A percentile compares a stretch with the other conserved stretches of the same genome.
phyloP scores from a whole-genome alignment of 768 basidiomycete genomes.

The Hortiboletus flavorubellus region DNA sequence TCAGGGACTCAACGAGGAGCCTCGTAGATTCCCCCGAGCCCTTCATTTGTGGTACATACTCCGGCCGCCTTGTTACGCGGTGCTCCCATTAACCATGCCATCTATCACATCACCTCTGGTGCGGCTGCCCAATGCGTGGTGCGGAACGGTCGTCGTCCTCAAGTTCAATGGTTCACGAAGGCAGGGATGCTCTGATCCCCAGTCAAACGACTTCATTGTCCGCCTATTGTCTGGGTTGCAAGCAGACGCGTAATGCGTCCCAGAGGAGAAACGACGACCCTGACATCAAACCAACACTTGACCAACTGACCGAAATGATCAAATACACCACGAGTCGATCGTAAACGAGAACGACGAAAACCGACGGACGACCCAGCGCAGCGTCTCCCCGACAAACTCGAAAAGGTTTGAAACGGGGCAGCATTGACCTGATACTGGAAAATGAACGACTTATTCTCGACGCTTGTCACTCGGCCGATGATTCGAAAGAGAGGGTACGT shows the following conservation, averaged over 20 bases:
- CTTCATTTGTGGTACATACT: constrained; percentile 83
- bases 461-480: no score
- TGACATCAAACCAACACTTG: no score
- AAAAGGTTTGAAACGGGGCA: no score
- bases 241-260: constrained; percentile 38
- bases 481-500: no score
- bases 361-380: no score
- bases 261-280: no score
- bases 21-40: constrained; percentile 62
- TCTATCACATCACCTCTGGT: constrained; percentile 80
- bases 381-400: no score
- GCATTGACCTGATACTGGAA: no score
- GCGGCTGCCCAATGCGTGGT: constrained; percentile 76
- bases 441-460: no score
- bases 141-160: constrained; percentile 75
- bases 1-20: constrained; percentile 80
- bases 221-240: constrained; percentile 82
- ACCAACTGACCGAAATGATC: no score
- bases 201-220: constrained; percentile 83
- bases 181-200: constrained; percentile 83
- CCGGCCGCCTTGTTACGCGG: constrained; percentile 57
- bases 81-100: constrained; percentile 70
- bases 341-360: no score
- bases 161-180: constrained; percentile 83
- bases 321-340: no score